Evolutionary conservation across 371 early-diverging fungal genomes (phyloP), one percentile per base, ranked within the genome.

Genomic region (Basidiobolus meristosporus): DNA sequence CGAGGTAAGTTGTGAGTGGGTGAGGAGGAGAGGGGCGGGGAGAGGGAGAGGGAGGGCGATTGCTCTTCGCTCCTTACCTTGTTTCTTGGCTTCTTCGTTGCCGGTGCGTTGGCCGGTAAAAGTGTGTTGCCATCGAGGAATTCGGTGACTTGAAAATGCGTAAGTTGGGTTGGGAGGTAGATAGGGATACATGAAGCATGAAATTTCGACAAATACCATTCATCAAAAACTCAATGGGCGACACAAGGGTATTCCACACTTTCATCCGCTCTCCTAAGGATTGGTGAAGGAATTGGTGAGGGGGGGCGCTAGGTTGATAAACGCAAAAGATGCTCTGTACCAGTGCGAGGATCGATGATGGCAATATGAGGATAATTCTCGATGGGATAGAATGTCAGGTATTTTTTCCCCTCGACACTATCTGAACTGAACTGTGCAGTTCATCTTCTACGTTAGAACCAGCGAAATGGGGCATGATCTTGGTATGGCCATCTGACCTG

Each of bases 341-440:
- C 89, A 18, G 90, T 93, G 36, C 80, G 62, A 1, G 95, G 83
- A 50, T 93, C 92, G 28, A 93, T 68, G 38, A 82, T 77, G 18
- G 85, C 85, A 12, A 86, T 59, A 54, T 91, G 85, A 16, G 95
- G 96, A 35, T 63, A 81, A 17, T 39, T 44, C 10, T 55, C 49
- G 19, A 84, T 53, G 7, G 70, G 70, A 56, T 96, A 93, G 47
- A 70, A 76, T 1, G 52, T 73, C 15, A 52, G 46, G 48, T 88
- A 85, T 37, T 70, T 51, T 19, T 57, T 55, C 31, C 90, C 92
- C 36, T 87, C 88, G 0, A 63, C 43, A 21, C 68, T 73, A 6
- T 74, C 68, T 26, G 62, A 47, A 21, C 59, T 57, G 42, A 67
- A 79, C 76, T 82, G 46, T 23, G 17, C 34, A 40, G 11, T 32